Conservation (phyloP, 306 rosid species). For the Abrus pulchellus region DNA sequence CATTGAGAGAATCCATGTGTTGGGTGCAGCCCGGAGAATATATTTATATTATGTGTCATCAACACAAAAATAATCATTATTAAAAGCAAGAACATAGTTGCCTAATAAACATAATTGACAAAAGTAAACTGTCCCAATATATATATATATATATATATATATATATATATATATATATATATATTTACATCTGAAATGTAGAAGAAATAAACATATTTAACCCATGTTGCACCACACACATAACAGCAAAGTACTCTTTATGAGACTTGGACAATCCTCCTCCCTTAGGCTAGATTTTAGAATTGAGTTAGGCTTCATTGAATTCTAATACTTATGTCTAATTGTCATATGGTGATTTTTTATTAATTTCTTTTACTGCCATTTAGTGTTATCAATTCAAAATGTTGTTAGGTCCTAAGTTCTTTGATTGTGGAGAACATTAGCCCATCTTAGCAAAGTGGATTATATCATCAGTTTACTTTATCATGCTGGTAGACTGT, state of each 20-base stretch:
- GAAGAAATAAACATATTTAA: no score
- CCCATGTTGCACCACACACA: neutral
- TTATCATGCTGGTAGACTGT: neutral
- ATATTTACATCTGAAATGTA: no score
- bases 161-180: no score
- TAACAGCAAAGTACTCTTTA: neutral
- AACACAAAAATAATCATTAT: no score
- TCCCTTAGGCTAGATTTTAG: neutral
- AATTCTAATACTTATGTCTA: neutral
- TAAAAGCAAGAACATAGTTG: no score
- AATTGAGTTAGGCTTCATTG: neutral
- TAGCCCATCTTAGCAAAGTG: slow-evolving; percentile 1
- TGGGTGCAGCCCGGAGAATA: no score
- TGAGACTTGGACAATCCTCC: neutral
- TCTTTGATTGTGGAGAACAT: slow-evolving; percentile 12
- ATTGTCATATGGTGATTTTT: neutral
- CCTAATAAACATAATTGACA: no score
- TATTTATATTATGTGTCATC: no score
- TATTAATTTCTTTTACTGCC: neutral
- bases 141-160: no score
- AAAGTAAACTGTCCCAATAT: no score
- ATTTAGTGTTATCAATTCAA: neutral
- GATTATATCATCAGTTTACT: slow-evolving; percentile 19
- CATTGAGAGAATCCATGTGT: no score
- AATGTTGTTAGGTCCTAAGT: neutral